phyloP scores from a whole-genome alignment of 2,329 filamentous ascomycete species.

The Fusarium sp. region DNA sequence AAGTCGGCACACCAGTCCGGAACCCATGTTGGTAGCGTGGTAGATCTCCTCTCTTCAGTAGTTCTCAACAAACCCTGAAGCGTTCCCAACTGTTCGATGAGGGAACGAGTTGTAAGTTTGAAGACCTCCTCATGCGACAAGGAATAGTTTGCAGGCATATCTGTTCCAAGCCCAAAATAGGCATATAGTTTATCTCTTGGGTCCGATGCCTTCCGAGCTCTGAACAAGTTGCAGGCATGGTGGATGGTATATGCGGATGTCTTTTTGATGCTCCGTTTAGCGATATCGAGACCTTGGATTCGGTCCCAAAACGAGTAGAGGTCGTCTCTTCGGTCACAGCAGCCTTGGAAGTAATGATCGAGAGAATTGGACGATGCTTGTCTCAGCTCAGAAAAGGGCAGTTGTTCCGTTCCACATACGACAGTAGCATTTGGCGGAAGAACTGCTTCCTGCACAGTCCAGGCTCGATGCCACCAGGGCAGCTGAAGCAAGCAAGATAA shows the following conservation, averaged over 20 bases:
- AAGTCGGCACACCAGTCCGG: background rate
- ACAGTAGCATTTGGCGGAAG: background rate
- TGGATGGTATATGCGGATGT: too few relatives aligned
- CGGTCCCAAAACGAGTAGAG: background rate
- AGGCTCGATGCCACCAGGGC: background rate
- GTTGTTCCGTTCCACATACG: background rate
- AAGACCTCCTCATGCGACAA: background rate
- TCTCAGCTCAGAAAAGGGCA: background rate
- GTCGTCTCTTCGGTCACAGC: background rate
- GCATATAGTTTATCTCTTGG: background rate
- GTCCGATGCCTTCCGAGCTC: background rate
- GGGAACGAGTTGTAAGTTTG: background rate
- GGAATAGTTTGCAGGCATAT: background rate
- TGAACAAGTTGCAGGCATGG: too few relatives aligned
- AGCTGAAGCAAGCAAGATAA: background rate
- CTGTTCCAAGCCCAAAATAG: background rate
- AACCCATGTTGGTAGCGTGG: background rate
- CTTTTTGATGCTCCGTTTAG: background rate
- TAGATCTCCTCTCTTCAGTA: background rate
- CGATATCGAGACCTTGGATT: background rate
- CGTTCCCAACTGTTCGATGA: background rate
- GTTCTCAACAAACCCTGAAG: background rate
- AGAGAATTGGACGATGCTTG: too few relatives aligned
- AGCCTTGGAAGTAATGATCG: background rate
- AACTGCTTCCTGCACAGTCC: background rate